Evolutionary conservation across 2,329 filamentous ascomycete genomes (phyloP).

Genomic region (Monosporascus sp.): DNA sequence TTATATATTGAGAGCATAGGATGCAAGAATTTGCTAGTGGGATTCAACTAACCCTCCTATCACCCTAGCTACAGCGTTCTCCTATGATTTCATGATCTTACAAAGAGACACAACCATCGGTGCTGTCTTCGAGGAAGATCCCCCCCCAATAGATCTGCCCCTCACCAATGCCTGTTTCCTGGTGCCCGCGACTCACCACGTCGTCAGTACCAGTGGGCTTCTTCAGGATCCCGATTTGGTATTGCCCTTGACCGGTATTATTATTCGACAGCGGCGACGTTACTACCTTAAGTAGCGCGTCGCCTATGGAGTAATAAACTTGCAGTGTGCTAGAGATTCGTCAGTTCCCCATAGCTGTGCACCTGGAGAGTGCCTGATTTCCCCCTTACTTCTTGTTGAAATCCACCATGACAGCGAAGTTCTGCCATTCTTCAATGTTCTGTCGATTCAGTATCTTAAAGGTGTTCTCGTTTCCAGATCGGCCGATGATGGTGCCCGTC

Average conservation of each 20-base stretch:
- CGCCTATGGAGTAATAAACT: slow-evolving; percentile 50
- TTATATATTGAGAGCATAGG: not conserved
- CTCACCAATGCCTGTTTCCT: slow-evolving; percentile 41
- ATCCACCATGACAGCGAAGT: slow-evolving; percentile 54
- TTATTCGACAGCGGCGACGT: slow-evolving; percentile 42
- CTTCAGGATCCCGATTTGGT: slow-evolving; percentile 57
- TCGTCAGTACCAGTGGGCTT: slow-evolving; percentile 48
- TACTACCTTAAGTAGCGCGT: slow-evolving; percentile 41
- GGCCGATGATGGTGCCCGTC: slow-evolving; percentile 29
- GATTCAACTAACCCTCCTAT: not conserved
- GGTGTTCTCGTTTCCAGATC: slow-evolving; percentile 31
- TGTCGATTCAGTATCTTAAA: slow-evolving; percentile 37
- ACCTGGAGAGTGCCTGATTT: not conserved
- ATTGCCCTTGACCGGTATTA: slow-evolving; percentile 48
- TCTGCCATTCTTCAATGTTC: slow-evolving; percentile 48
- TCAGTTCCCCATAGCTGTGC: not conserved
- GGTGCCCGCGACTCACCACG: slow-evolving; percentile 45
- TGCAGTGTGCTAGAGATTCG: slow-evolving; percentile 42
- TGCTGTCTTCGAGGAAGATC: slow-evolving; percentile 45
- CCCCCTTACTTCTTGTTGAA: slow-evolving; percentile 47
- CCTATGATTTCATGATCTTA: slow-evolving; percentile 13
- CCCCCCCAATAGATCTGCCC: slow-evolving; percentile 47
- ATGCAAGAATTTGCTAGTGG: not conserved
- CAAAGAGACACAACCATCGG: slow-evolving; percentile 35
- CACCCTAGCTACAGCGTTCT: not conserved